Percentiles rank a stretch among this genome's conserved stretches.
Evolutionary conservation across 805 yeast genomes (phyloP).

Genomic region (Metschnikowia orientalis): DNA sequence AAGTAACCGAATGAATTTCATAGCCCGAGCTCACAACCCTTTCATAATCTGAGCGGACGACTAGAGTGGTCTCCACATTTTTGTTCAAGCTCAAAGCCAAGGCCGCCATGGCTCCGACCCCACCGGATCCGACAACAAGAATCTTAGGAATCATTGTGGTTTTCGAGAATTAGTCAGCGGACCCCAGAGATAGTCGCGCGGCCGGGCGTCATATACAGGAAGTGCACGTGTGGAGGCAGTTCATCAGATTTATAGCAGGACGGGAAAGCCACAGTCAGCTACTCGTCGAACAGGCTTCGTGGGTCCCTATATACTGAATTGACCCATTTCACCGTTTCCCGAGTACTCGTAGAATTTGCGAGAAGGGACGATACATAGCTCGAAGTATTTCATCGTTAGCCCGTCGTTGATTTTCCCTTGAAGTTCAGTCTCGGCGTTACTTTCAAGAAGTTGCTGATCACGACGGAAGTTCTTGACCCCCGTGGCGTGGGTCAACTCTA

Average conservation of each 20-base stretch:
- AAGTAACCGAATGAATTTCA: conserved; percentile 14
- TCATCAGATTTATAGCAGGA: too few relatives aligned
- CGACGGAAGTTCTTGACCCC: conserved; percentile 33
- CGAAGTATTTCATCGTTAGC: conserved; percentile 64
- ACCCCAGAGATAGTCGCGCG: too few relatives aligned
- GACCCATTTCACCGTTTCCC: conserved; percentile 19
- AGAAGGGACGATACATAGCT: conserved; percentile 63
- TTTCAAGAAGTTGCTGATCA: conserved; percentile 12
- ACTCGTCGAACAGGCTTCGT: too few relatives aligned
- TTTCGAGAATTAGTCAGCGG: too few relatives aligned
- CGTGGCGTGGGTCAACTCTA: conserved; percentile 42
- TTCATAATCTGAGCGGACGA: conserved; percentile 18
- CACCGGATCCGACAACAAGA: conserved; percentile 19
- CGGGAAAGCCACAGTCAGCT: too few relatives aligned
- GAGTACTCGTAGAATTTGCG: conserved; percentile 34
- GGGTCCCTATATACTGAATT: conserved; percentile 3
- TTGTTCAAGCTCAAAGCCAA: conserved; percentile 11
- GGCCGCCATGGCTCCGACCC: conserved; percentile 19
- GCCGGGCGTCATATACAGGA: too few relatives aligned
- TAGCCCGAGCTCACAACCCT: conserved; percentile 13
- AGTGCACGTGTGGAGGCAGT: too few relatives aligned
- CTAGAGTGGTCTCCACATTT: conserved; percentile 14
- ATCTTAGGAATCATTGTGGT: conserved; percentile 11
- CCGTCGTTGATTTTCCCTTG: conserved; percentile 52
- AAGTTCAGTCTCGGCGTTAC: conserved; percentile 1